These are phyloP conservation scores for Scutellaria minor DNA, from an alignment of 257 asterid genomes.

Conservation along the genomic window DNA sequence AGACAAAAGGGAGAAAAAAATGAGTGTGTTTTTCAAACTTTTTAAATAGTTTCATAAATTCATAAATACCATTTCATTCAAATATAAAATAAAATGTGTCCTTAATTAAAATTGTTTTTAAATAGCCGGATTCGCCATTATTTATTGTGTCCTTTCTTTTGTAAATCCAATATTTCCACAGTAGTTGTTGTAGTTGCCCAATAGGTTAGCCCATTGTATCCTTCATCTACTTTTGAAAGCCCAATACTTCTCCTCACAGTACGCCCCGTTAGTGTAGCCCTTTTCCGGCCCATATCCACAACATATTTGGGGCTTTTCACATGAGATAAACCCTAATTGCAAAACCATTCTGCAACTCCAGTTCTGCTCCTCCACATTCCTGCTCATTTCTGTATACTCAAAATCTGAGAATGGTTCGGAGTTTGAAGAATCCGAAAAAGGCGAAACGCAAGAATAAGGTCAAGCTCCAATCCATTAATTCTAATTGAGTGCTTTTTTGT, in stretches of 20 bases:
- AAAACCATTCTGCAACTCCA: slow-evolving; percentile 36
- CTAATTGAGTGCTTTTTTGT: background rate
- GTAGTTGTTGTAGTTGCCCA: no score
- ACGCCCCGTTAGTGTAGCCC: background rate
- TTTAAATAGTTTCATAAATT: no score
- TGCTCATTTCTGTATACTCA: background rate
- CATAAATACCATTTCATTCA: no score
- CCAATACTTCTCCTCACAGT: background rate
- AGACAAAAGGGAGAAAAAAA: no score
- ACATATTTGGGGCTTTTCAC: slow-evolving; percentile 7
- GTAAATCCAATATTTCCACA: no score
- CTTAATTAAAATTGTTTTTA: no score
- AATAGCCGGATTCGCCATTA: background rate
- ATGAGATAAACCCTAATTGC: slow-evolving; percentile 43
- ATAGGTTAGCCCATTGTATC: no score
- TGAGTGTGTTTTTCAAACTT: no score
- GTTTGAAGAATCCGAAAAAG: slow-evolving; percentile 72
- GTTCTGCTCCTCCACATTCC: background rate
- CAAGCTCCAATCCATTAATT: background rate
- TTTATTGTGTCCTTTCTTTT: no score
- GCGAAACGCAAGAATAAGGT: slow-evolving; percentile 81
- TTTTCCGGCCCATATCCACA: slow-evolving; percentile 11
- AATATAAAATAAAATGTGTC: no score
- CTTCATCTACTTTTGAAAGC: background rate
- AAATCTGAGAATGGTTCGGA: slow-evolving; percentile 61